phyloP scores from a whole-genome alignment of 768 basidiomycete species.

The Aureoboletus auriporus region DNA sequence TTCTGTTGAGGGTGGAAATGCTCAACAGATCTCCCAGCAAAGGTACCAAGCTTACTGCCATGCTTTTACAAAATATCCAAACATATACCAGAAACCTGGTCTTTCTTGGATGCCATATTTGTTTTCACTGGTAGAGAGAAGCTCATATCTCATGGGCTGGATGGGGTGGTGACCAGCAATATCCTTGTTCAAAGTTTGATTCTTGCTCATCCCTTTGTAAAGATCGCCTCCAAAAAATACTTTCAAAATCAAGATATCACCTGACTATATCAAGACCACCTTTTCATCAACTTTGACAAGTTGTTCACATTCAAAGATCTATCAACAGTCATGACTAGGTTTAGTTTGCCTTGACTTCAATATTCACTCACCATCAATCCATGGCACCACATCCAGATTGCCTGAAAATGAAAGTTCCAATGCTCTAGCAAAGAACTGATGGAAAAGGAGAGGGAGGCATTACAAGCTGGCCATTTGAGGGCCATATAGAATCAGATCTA shows the following conservation, averaged over 20 bases:
- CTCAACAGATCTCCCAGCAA: conserved; percentile 14
- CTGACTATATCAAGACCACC: conserved; percentile 2
- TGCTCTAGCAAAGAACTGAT: not conserved
- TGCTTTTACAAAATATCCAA: not conserved
- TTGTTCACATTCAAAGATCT: not conserved
- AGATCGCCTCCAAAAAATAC: not conserved
- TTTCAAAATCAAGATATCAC: not conserved
- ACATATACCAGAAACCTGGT: not conserved
- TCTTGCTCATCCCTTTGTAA: not conserved
- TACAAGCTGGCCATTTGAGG: too few species aligned
- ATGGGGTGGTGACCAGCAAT: not conserved
- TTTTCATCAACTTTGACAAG: conserved; percentile 16
- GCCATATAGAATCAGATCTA: too few species aligned
- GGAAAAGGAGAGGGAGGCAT: not conserved
- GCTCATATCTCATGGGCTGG: conserved; percentile 1
- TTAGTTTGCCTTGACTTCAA: not conserved
- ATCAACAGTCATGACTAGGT: not conserved
- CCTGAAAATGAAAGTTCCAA: conserved; percentile 4
- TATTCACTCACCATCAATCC: not conserved
- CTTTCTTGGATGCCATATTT: not conserved
- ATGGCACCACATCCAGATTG: conserved; percentile 4
- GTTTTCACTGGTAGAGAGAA: not conserved
- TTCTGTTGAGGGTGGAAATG: conserved; percentile 3
- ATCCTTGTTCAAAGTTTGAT: not conserved
- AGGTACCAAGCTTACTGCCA: conserved; percentile 1